These are phyloP conservation scores for Xylaria flabelliformis DNA, from an alignment of 495 filamentous ascomycete species.

Conservation along the genomic window DNA sequence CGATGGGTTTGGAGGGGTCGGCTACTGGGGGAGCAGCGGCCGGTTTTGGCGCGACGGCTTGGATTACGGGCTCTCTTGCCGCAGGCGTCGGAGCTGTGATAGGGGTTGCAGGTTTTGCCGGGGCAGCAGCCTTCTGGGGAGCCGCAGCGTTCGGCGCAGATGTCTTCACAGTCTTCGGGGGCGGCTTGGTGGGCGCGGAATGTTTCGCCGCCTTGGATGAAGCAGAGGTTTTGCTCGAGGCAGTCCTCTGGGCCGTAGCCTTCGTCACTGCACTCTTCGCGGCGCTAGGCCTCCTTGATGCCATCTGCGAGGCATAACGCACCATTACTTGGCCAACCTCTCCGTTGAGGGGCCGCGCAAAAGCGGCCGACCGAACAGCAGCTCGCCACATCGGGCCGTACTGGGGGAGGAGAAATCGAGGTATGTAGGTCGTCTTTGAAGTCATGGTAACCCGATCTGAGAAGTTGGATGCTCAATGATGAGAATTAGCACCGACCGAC, in stretches of 20 bases:
- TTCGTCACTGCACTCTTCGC: slow-evolving; percentile 8
- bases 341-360: slow-evolving; percentile 34
- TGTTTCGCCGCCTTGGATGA: slow-evolving; percentile 5
- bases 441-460: slow-evolving; percentile 36
- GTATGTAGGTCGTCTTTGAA: slow-evolving; percentile 50
- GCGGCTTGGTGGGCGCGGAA: slow-evolving; percentile 44
- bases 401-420: slow-evolving; percentile 61
- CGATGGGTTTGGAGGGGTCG: slow-evolving; percentile 56
- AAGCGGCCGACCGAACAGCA: slow-evolving; percentile 29
- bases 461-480: neutral
- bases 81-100: slow-evolving; percentile 26
- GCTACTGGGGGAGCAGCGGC: slow-evolving; percentile 23
- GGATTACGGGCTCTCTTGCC: slow-evolving; percentile 7
- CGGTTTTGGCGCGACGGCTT: slow-evolving; percentile 20
- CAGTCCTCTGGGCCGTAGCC: neutral
- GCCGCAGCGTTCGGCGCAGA: slow-evolving; percentile 19
- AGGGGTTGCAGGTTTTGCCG: slow-evolving; percentile 30
- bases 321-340: slow-evolving; percentile 38
- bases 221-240: slow-evolving; percentile 33
- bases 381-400: slow-evolving; percentile 54
- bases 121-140: slow-evolving; percentile 30
- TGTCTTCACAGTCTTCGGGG: slow-evolving; percentile 37
- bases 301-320: slow-evolving; percentile 45
- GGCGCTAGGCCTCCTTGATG: slow-evolving; percentile 28
- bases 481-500: neutral